phyloP scores from a whole-genome alignment of 108 stramenopile species.

The Parietichytrium sp. region DNA sequence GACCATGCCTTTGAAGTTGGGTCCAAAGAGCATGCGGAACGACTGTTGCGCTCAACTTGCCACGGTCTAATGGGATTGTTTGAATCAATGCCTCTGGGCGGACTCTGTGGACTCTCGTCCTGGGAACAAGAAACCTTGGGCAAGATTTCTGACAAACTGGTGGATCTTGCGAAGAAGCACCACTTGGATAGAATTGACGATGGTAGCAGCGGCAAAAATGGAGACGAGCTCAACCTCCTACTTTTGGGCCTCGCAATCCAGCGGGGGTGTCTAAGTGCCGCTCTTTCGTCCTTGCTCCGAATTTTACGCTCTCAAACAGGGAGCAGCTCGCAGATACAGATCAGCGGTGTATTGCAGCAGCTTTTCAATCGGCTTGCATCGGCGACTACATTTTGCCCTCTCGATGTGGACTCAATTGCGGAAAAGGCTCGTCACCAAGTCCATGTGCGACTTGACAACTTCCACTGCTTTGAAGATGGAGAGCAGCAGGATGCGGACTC shows the following conservation, averaged over 20 bases:
- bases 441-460: neutral
- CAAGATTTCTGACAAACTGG: neutral
- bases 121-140: conserved; percentile 23
- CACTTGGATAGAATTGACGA: neutral
- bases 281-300: neutral
- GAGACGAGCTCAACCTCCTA: neutral
- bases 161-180: neutral
- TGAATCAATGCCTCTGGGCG: neutral
- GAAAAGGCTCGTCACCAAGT: neutral
- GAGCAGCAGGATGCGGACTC: neutral
- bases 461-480: neutral
- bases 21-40: no score
- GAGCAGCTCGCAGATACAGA: neutral
- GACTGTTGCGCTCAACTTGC: neutral
- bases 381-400: no score
- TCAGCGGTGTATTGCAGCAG: no score
- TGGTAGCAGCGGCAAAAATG: neutral
- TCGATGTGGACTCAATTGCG: no score
- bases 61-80: neutral
- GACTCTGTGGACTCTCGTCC: neutral
- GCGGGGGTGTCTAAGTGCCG: neutral
- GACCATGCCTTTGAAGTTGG: neutral
- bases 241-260: neutral
- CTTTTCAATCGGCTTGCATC: no score
- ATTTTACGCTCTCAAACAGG: neutral